A percentile compares a stretch with the other conserved stretches of the same genome.
phyloP scores from a whole-genome alignment of 345 rosid genomes.

The Microcos paniculata region DNA sequence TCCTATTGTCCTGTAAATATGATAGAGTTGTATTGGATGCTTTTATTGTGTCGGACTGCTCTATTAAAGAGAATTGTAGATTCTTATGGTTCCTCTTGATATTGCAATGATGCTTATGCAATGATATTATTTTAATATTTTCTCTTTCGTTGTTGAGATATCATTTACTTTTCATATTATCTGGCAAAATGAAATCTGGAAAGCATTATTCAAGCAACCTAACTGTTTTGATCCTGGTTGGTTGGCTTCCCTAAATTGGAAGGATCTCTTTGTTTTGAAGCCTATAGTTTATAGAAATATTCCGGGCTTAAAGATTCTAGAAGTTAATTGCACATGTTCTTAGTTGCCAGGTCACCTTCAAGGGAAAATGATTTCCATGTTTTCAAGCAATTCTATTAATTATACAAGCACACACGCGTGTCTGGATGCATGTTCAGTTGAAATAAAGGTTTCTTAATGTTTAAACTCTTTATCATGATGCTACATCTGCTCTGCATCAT shows the following conservation, averaged over 20 bases:
- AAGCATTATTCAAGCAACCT: not conserved
- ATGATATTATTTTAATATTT: not conserved
- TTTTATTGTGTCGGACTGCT: slow-evolving; percentile 4
- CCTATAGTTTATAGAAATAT: not conserved
- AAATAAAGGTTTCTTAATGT: not conserved
- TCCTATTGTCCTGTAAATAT: not conserved
- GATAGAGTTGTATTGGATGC: not conserved
- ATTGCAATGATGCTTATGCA: not conserved
- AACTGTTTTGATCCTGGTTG: not conserved
- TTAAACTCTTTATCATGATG: not conserved
- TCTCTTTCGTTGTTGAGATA: not conserved
- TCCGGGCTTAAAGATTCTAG: not conserved
- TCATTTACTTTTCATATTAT: not conserved
- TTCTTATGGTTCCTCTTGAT: not conserved
- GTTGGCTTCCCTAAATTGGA: not conserved
- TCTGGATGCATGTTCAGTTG: not conserved
- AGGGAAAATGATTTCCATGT: not conserved
- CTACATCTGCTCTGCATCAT: not conserved
- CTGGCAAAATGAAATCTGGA: not conserved
- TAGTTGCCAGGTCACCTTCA: not conserved
- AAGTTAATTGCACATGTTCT: not conserved
- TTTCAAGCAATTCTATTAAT: not conserved
- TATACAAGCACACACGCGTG: not conserved
- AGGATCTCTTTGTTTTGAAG: not conserved
- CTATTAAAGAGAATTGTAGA: not conserved